phyloP scores from a whole-genome alignment of 2,329 filamentous ascomycete genomes.

The Fusarium foetens region DNA sequence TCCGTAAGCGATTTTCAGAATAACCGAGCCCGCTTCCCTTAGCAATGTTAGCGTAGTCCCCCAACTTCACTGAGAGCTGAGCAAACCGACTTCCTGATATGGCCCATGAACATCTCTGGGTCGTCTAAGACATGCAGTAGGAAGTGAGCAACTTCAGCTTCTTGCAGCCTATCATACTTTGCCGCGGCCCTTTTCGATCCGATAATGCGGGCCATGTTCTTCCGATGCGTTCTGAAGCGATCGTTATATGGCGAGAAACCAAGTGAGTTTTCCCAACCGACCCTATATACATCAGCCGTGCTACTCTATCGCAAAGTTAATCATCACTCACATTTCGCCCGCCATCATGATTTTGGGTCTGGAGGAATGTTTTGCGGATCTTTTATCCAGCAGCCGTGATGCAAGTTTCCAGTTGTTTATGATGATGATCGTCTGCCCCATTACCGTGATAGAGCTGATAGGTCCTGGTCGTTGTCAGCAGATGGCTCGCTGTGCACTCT shows the following conservation, averaged over 20 bases:
- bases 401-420: constrained; percentile 52
- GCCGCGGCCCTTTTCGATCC: constrained; percentile 54
- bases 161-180: constrained; percentile 55
- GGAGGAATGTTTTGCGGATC: constrained; percentile 20
- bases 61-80: no score
- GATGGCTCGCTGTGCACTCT: accelerated
- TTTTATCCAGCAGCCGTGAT: constrained; percentile 50
- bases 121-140: constrained; percentile 48
- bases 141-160: constrained; percentile 51
- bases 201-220: constrained; percentile 56
- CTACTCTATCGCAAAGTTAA: no score
- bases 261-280: constrained; percentile 47
- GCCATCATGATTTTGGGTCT: constrained; percentile 27
- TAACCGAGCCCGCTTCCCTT: constrained; percentile 32
- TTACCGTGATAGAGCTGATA: constrained; percentile 49
- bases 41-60: neutral
- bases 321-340: constrained; percentile 23
- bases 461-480: neutral
- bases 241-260: constrained; percentile 50
- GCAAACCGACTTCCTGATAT: constrained; percentile 54
- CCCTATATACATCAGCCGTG: neutral
- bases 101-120: constrained; percentile 51
- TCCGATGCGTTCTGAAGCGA: constrained; percentile 55
- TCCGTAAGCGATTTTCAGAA: constrained; percentile 36
- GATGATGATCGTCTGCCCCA: constrained; percentile 55